These are phyloP conservation scores for Saxophila tyrrhenica DNA, from an alignment of 495 filamentous ascomycete species.

Conservation along the genomic window DNA sequence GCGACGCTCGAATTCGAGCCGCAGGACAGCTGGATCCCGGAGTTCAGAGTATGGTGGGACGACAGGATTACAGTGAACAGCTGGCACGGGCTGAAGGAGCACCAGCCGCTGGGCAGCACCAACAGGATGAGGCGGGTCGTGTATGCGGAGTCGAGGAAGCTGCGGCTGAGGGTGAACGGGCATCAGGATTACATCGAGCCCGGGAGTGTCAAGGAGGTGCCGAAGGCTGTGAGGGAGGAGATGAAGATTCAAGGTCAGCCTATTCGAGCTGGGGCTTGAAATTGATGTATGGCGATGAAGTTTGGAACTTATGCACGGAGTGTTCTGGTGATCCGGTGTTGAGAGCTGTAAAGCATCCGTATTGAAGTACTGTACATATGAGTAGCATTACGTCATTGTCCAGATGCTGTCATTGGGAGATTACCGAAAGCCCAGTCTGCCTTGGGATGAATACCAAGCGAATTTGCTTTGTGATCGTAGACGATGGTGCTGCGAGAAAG, in stretches of 20 bases:
- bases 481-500: no score
- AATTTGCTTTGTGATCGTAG: no score
- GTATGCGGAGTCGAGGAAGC: conserved; percentile 21
- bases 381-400: no score
- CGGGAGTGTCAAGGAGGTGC: conserved; percentile 11
- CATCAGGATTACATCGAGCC: conserved; percentile 18
- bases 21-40: conserved; percentile 36
- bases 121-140: conserved; percentile 37
- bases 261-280: background rate
- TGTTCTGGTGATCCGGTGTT: no score
- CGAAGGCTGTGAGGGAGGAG: background rate
- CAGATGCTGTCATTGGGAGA: no score
- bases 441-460: no score
- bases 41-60: conserved; percentile 37
- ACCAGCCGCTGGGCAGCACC: conserved; percentile 35
- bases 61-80: conserved; percentile 38
- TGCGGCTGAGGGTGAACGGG: conserved; percentile 18
- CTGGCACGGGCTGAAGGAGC: conserved; percentile 35
- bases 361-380: no score
- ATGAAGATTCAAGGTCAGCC: background rate
- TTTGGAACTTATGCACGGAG: no score
- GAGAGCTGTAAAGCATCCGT: no score
- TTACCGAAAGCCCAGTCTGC: no score
- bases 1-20: conserved; percentile 34
- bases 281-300: no score